Evolutionary conservation across 2,329 filamentous ascomycete genomes (phyloP), one percentile per base, ranked within the genome.

Genomic region (Metarhizium humberi): DNA sequence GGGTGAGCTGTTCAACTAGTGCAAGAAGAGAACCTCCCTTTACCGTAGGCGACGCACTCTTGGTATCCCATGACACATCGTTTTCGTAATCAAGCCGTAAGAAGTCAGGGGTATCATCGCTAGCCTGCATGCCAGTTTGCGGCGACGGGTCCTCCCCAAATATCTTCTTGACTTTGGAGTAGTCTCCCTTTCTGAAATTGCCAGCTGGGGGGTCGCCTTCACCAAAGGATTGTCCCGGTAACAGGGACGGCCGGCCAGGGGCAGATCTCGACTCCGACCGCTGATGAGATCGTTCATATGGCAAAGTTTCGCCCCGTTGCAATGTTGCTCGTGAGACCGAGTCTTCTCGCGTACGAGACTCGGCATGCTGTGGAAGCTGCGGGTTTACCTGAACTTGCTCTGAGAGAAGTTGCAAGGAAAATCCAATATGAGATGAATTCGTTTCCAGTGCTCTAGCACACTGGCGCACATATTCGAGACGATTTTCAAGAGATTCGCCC

Each of bases 1-100:
- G 84, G 16, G 94, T 99, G 48, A 99, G 79, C 66, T 97, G 92
- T 70, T 97, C 94, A 6, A 96, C 94, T 56, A 99, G 76, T 4
- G 89, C 94, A 34, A 90, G 79, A 20, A 99, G 74, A 1, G 92
- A 95, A 50, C 94, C 94, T 61, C 92, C 94, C 69, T 92, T 94
- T 56, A 99, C 80, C 34, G 86, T 80, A 29, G 88, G 85, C 2
- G 85, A 82, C 34, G 84, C 79, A n/a, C 78, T 74, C 71, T 96
- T 97, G 56, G 79, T 79, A 67, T 97, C 94, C 75, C 92, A 96
- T 2, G 89, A 87, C 3, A 99, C 85, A 64, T 97, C 94, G 52
- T 84, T 80, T 68, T 96, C 91, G 62, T 92, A 83, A 65, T 97
- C 92, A 49, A 96, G 83, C 58, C 84, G 86, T 61, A 99, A 74